Evolutionary conservation across 2,329 filamentous ascomycete genomes (phyloP), one percentile per base, ranked within the genome.

Genomic region (Colletotrichum lupini): DNA sequence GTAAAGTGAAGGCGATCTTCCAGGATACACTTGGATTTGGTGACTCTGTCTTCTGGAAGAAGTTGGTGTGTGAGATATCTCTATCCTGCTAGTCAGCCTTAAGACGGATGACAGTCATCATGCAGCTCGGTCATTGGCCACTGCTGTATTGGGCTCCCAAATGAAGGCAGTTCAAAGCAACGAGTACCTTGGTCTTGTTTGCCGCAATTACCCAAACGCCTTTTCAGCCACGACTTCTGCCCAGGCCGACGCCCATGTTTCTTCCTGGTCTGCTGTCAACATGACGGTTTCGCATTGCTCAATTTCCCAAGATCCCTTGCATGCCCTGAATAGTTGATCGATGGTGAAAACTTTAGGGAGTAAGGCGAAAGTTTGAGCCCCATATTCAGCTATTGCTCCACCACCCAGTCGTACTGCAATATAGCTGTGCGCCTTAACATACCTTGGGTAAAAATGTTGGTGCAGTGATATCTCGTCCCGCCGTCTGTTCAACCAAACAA

Each of bases 81-180:
- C 19, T 0, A 46, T 53, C 62, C 22, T 52, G n/a, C n/a, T 37
- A 32, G 58, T 28, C 70, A 65, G 70, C 66, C 58, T 73, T 37
- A 24, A 30, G 19, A 32, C 19, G 35, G 26, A 16, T 26, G 26
- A 61, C 42, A 22, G 66, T 73, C 6, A 28, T 63, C 42, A n/a
- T 24, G 24, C 2, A 24, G 53, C 59, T 9, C 26, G 56, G 46
- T 28, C 55, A 60, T 69, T 73, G 60, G 66, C 46, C 42, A 37
- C 55, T 8, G 11, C 46, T 19, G 1, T 9, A 14, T 55, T 30
- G 42, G 61, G 22, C 56, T 32, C 3, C 42, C 42, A 19, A 42
- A 1, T 7, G 9, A 5, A 35, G 37, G 37, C 37, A 19, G 37
- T 42, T 19, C 1, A 4, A 32, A 32, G 2, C 30, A 32, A 32